Evolutionary conservation across 2,329 filamentous ascomycete species (phyloP).

Genomic region (Trichophyton mentagrophytes): DNA sequence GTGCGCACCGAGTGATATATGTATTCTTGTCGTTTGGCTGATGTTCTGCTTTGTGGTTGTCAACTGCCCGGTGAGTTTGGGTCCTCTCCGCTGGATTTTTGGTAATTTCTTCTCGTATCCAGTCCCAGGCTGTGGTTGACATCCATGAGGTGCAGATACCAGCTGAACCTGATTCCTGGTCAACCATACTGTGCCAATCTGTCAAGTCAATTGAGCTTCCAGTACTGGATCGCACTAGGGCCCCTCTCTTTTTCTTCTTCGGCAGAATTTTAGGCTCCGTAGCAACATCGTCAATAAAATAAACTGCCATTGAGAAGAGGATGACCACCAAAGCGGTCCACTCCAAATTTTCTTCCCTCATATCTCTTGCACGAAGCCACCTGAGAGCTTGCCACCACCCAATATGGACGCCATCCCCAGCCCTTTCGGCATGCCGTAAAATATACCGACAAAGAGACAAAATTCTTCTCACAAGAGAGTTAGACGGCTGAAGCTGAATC

Average conservation of each 20-base stretch:
- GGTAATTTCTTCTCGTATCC: conserved; percentile 50
- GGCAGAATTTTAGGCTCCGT: conserved; percentile 23
- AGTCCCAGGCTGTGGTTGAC: conserved; percentile 55
- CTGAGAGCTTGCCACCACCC: conserved; percentile 63
- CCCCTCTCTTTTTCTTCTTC: conserved; percentile 30
- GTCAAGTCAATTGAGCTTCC: conserved; percentile 33
- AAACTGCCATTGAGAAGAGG: conserved; percentile 51
- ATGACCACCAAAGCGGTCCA: conserved; percentile 57
- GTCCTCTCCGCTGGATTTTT: conserved; percentile 16
- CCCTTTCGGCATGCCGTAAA: conserved; percentile 43
- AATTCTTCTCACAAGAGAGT: conserved; percentile 48
- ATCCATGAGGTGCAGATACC: conserved; percentile 36
- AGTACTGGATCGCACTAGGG: conserved; percentile 39
- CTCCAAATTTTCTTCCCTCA: conserved; percentile 43
- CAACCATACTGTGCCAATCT: conserved; percentile 39
- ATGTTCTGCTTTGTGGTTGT: conserved; percentile 1
- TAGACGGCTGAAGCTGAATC: conserved; percentile 54
- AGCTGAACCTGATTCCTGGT: conserved; percentile 32
- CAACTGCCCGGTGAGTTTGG: conserved; percentile 15
- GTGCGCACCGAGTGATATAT: conserved; percentile 38
- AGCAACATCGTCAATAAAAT: conserved; percentile 37
- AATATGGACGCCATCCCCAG: conserved; percentile 50
- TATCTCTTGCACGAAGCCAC: conserved; percentile 47
- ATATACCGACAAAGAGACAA: conserved; percentile 53
- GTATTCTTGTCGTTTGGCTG: conserved; percentile 22